Base-by-base conservation (phyloP, 2,329 filamentous ascomycete genomes). In the Ophiostoma himal-ulmi region DNA sequence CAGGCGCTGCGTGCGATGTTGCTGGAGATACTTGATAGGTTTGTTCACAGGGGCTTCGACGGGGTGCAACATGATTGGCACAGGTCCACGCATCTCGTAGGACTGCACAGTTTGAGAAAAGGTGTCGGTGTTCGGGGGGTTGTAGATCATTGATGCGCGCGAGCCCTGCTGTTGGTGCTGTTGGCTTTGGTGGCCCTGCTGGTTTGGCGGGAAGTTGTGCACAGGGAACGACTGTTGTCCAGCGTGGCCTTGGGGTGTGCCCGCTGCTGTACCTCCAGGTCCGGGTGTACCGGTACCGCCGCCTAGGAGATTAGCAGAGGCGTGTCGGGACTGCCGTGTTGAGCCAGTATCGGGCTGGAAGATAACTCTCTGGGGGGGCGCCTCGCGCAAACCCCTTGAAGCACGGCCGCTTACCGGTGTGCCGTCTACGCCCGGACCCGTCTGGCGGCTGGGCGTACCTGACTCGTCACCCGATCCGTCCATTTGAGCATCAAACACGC, bases 321-420 rank as follows among this genome's bases (percentile, higher is more conserved):
- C 77, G 74, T 90, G 87, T 69, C 90, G 86, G 8, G 85, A 86
- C 75, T 88, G 85, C 73, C 91, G 85, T 17, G 85, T 82, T 3
- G 89, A 82, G 11, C 85, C 86, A 1, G 89, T 88, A 75, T 96
- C 92, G 39, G 92, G 92, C 77, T 95, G 92, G 79, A 94, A 96
- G 68, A 95, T 89, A 69, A 94, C 88, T 73, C 92, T 85, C 77
- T 94, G 92, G 0, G 92, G 90, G 37, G 93, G 93, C n/a, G 92
- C 91, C 78, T 95, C 91, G 74, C 93, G 86, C 68, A 94, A 82
- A 52, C 88, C 90, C 73, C 89, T 82, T 2, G 87, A 89, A 22
- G 86, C 86, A 72, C 88, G 82, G 62, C 82, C 84, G 4, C 86
- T 86, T 11, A 82, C 77, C 34, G 84, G 82, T 17, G 83, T 81